These are phyloP conservation scores for Crithidia fasciculata DNA, from an alignment of 208 protist species.

Conservation along the genomic window DNA sequence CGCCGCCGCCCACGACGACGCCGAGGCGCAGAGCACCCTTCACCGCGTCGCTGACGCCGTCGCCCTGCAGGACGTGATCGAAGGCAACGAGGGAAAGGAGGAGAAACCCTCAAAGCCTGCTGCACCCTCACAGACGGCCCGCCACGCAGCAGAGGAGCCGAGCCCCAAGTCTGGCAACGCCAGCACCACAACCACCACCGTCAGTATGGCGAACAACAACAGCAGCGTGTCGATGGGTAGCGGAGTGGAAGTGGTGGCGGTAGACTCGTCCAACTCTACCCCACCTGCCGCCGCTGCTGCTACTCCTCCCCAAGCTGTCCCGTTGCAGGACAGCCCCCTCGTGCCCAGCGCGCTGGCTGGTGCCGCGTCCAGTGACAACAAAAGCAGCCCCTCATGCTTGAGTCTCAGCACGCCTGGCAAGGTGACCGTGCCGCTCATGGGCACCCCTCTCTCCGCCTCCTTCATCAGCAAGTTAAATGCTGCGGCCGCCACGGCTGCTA, in stretches of 20 bases:
- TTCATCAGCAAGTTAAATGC: not conserved
- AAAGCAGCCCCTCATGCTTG: constrained; percentile 4
- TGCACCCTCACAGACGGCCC: not conserved
- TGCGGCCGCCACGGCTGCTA: not conserved
- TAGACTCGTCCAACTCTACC: not conserved
- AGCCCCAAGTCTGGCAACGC: not conserved
- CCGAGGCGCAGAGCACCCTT: not conserved
- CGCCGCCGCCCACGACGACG: not conserved
- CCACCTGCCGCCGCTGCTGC: not conserved
- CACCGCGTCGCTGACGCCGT: constrained; percentile 25
- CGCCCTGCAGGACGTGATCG: constrained; percentile 11
- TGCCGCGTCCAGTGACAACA: not conserved
- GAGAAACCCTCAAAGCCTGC: too few relatives aligned
- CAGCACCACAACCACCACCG: not conserved
- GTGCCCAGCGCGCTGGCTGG: constrained; percentile 5
- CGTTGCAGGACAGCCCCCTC: constrained; percentile 5
- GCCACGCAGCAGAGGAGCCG: not conserved
- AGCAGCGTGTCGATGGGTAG: not conserved
- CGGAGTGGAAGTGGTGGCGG: constrained; percentile 1
- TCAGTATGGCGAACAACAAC: not conserved
- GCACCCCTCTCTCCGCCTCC: constrained; percentile 12
- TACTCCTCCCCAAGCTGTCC: not conserved
- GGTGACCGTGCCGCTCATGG: constrained; percentile 15
- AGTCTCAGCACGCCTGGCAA: not conserved
- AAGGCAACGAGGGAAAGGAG: constrained; percentile 1